A percentile compares a stretch with the other conserved stretches of the same genome.
phyloP scores from a whole-genome alignment of 306 rosid genomes.

The Pyrus pyrifolia region DNA sequence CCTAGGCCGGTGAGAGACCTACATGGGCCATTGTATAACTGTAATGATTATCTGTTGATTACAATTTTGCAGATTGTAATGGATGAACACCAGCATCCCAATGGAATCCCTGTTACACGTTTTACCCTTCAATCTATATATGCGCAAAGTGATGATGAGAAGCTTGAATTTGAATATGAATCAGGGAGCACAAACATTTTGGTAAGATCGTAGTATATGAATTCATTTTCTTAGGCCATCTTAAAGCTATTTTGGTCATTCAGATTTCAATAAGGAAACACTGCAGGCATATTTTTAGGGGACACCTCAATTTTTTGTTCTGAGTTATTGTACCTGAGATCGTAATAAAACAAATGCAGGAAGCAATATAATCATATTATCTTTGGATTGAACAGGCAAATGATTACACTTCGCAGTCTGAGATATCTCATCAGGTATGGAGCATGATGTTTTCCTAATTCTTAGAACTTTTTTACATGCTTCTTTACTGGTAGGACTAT shows the following conservation, averaged over 20 bases:
- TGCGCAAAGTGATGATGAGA: slow-evolving; percentile 88
- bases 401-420: slow-evolving; percentile 68
- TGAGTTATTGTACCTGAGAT: background rate
- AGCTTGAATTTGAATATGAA: slow-evolving; percentile 95
- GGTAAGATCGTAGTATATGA: slow-evolving; percentile 39
- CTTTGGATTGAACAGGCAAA: slow-evolving; percentile 46
- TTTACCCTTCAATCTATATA: slow-evolving; percentile 86
- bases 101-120: slow-evolving; percentile 87
- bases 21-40: background rate
- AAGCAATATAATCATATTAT: slow-evolving; percentile 12
- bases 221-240: background rate
- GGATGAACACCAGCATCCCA: slow-evolving; percentile 91
- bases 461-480: background rate
- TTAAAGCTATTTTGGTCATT: background rate
- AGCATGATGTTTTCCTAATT: background rate
- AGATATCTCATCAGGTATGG: slow-evolving; percentile 83
- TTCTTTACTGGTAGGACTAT: background rate
- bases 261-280: background rate
- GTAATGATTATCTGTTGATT: background rate
- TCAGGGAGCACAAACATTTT: slow-evolving; percentile 85
- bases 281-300: no score
- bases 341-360: background rate
- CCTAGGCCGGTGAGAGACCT: background rate
- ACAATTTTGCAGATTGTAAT: slow-evolving; percentile 68
- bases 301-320: background rate